Percentiles rank a stretch among this genome's conserved stretches.
Evolutionary conservation across 139 green algal genomes (phyloP).

Genomic region (Edaphochlamys debaryana): DNA sequence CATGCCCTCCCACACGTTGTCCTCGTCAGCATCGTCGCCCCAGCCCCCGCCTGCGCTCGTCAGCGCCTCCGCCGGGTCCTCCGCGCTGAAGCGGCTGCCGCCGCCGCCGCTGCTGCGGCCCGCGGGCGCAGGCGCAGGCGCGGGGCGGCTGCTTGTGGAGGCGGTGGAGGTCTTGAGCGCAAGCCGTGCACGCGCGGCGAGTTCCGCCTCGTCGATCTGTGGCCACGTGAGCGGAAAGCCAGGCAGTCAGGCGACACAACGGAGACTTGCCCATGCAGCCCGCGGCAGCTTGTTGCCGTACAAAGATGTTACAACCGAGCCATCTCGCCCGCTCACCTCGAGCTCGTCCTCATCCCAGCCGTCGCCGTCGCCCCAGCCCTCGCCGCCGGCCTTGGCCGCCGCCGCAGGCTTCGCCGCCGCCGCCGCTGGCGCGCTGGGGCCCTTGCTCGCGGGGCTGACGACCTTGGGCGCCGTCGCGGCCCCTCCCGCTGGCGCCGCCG

Average conservation of each 20-base stretch:
- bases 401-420: background rate
- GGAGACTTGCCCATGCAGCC: background rate
- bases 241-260: background rate
- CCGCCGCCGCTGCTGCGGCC: background rate
- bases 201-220: slow-evolving; percentile 9
- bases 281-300: background rate
- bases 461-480: background rate
- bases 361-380: slow-evolving; percentile 25
- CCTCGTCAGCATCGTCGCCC: slow-evolving; percentile 2
- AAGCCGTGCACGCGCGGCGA: background rate
- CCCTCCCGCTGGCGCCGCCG: background rate
- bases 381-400: background rate
- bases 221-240: background rate
- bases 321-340: slow-evolving; percentile 19
- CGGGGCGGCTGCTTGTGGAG: background rate
- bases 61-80: background rate
- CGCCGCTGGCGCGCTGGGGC: background rate
- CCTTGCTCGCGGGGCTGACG: no score
- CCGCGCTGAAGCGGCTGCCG: background rate
- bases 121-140: background rate
- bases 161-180: slow-evolving; percentile 8
- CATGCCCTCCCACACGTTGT: slow-evolving; percentile 42
- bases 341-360: slow-evolving; percentile 38
- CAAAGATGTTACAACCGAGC: background rate
- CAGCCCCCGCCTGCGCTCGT: slow-evolving; percentile 10